phyloP scores from a whole-genome alignment of 2,329 filamentous ascomycete genomes.

The Shiraia sp. region DNA sequence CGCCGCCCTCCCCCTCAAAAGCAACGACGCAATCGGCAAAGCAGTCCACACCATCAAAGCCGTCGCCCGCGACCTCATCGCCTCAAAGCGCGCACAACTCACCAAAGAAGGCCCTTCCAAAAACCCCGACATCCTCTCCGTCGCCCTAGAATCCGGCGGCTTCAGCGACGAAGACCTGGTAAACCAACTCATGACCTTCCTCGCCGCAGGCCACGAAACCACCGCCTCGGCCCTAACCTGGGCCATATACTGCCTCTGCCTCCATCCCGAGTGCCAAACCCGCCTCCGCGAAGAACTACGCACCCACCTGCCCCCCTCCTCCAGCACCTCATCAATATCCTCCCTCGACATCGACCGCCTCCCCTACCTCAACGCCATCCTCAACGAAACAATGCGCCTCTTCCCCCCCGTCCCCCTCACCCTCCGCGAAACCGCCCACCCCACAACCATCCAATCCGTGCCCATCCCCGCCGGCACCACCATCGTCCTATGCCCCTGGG shows the following conservation, averaged over 20 bases:
- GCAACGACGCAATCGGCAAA: conserved; percentile 58
- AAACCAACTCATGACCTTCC: conserved; percentile 89
- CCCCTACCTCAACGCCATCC: conserved; percentile 76
- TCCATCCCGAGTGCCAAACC: conserved; percentile 53
- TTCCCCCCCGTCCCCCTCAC: conserved; percentile 74
- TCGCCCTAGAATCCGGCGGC: conserved; percentile 74
- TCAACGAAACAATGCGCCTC: conserved; percentile 75
- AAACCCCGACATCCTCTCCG: conserved; percentile 76
- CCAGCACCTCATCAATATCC: conserved; percentile 48
- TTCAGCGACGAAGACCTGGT: conserved; percentile 81
- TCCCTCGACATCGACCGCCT: conserved; percentile 69
- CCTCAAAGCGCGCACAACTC: conserved; percentile 66
- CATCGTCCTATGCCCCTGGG: conserved; percentile 66
- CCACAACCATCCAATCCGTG: conserved; percentile 68
- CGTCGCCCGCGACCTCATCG: conserved; percentile 70
- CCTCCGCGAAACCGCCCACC: conserved; percentile 64
- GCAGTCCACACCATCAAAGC: conserved; percentile 53
- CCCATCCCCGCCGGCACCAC: conserved; percentile 71
- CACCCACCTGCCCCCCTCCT: conserved; percentile 37
- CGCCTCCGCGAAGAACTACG: conserved; percentile 57
- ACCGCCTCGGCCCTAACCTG: conserved; percentile 59
- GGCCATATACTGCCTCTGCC: conserved; percentile 58
- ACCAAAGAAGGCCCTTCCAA: conserved; percentile 47
- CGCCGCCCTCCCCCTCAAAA: conserved; percentile 66
- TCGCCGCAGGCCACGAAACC: conserved; percentile 69